These are phyloP conservation scores for Sporothrix curviconia DNA, from an alignment of 2,329 filamentous ascomycete genomes.

Conservation along the genomic window DNA sequence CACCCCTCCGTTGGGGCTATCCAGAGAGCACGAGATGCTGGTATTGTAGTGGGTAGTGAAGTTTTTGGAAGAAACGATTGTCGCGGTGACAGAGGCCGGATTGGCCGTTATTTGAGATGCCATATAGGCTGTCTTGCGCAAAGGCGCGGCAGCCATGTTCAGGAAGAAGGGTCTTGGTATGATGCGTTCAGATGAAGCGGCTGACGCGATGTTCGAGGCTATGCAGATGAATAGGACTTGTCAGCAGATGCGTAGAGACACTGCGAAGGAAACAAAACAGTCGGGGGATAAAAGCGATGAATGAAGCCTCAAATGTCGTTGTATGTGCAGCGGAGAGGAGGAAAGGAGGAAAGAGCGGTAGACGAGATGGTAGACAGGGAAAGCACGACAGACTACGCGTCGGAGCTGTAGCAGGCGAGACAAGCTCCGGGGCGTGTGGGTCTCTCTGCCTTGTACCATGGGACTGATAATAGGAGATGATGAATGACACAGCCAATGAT, in stretches of 20 bases:
- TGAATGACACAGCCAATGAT: too few species aligned
- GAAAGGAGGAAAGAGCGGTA: neutral
- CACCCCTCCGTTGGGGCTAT: constrained; percentile 50
- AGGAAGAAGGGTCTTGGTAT: neutral
- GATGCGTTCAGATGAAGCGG: neutral
- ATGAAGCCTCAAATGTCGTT: neutral
- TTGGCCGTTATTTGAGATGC: neutral
- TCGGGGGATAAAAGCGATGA: too few species aligned
- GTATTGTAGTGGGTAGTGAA: constrained; percentile 2
- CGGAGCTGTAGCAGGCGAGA: constrained; percentile 14
- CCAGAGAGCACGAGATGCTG: constrained; percentile 18
- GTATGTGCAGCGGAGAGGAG: neutral
- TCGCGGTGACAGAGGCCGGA: constrained; percentile 3
- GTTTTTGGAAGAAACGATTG: neutral
- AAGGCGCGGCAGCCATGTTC: constrained; percentile 12
- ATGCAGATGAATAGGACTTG: neutral
- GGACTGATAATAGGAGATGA: neutral
- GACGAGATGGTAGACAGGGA: neutral
- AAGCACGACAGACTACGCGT: neutral
- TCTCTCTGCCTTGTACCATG: neutral
- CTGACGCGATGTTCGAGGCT: neutral
- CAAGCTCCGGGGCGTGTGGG: constrained; percentile 7
- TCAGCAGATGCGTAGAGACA: too few species aligned
- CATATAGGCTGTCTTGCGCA: constrained; percentile 7
- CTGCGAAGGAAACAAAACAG: too few species aligned